Percentiles rank a stretch among this genome's conserved stretches.
Conservation (phyloP, 1,139 yeast species). For the Debaryomyces singareniensis region DNA sequence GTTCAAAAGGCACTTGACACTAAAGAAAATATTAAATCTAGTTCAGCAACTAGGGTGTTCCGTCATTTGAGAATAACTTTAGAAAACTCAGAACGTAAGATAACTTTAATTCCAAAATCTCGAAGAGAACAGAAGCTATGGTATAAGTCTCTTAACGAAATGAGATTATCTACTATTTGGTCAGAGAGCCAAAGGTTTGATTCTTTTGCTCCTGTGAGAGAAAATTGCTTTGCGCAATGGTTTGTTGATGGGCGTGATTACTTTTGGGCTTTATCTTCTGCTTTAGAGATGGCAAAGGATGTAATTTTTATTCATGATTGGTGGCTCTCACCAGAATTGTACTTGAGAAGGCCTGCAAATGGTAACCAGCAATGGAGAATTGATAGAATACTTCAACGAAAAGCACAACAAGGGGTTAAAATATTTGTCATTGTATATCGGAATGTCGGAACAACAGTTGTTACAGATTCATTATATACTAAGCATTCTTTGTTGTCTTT, state of each 20-base stretch:
- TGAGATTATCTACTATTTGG: conserved; percentile 71
- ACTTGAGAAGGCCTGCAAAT: conserved; percentile 87
- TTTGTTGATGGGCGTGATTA: conserved; percentile 96
- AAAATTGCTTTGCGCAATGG: conserved; percentile 89
- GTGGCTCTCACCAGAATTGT: conserved; percentile 96
- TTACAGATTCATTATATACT: conserved; percentile 90
- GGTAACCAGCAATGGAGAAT: conserved; percentile 94
- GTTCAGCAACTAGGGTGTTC: conserved; percentile 19
- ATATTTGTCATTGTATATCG: conserved; percentile 91
- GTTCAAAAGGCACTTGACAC: conserved; percentile 20
- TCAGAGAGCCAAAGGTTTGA: conserved; percentile 67
- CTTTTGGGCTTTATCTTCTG: conserved; percentile 93
- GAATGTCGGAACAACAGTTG: conserved; percentile 89
- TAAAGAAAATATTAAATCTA: conserved; percentile 15
- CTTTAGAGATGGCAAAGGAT: conserved; percentile 89
- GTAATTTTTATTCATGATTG: conserved; percentile 94
- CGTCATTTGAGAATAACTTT: conserved; percentile 55
- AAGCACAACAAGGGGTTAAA: conserved; percentile 93
- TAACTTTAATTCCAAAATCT: conserved; percentile 70
- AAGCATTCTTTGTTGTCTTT: conserved; percentile 85
- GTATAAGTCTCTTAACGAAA: conserved; percentile 66
- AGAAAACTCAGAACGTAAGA: conserved; percentile 71
- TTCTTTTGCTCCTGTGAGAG: conserved; percentile 89
- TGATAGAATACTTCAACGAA: conserved; percentile 80
- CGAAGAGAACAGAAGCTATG: conserved; percentile 67